A percentile compares a stretch with the other conserved stretches of the same genome.
phyloP scores from a whole-genome alignment of 75 land plant genomes.

The Chamaecyparis obtusa region DNA sequence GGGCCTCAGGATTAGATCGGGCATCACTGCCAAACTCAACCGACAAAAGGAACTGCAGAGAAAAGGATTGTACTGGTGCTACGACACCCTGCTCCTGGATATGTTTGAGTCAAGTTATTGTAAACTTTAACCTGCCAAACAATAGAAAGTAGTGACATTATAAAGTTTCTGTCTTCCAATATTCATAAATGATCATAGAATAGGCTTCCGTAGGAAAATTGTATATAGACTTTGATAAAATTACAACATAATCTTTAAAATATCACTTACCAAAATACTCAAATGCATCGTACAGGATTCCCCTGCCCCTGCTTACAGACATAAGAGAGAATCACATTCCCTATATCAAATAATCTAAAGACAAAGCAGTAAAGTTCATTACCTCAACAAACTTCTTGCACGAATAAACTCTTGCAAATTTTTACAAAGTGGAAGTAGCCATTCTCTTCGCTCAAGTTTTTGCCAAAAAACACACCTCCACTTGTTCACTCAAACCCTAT shows the following conservation, averaged over 20 bases:
- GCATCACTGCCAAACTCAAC: neutral
- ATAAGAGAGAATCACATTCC: no score
- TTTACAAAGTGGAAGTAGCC: no score
- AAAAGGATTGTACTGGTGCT: neutral
- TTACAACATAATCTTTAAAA: neutral
- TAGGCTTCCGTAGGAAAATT: neutral
- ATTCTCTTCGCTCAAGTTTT: no score
- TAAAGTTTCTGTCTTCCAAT: neutral
- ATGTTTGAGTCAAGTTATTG: neutral
- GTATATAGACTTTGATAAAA: neutral
- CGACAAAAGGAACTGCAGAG: conserved; percentile 1
- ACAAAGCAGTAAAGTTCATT: no score
- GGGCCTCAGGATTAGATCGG: conserved; percentile 14
- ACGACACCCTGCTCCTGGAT: neutral
- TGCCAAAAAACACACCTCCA: no score
- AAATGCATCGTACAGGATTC: neutral
- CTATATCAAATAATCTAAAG: no score
- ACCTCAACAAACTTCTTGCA: no score
- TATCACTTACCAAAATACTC: neutral
- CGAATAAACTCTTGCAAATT: no score
- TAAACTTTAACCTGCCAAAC: neutral
- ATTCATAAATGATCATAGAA: neutral
- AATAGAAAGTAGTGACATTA: neutral
- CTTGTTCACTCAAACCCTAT: no score
- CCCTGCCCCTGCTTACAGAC: no score